Percentiles rank a stretch among this genome's conserved stretches.
Conservation (phyloP, 768 basidiomycete genomes). For the Mycena venus region DNA sequence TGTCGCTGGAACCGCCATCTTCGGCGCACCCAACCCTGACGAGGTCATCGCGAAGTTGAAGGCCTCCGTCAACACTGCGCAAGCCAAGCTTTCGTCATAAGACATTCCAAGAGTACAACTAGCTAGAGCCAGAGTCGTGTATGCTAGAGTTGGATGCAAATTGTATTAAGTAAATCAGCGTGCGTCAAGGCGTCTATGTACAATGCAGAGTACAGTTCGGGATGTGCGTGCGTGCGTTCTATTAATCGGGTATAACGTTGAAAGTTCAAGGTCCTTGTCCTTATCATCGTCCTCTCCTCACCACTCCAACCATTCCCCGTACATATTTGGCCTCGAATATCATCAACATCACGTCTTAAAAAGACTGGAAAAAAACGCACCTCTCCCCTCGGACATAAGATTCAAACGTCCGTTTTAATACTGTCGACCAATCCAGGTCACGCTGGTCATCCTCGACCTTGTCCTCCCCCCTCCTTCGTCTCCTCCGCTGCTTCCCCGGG, state of each 20-base stretch:
- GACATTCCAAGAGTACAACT: background rate
- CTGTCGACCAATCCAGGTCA: slow-evolving; percentile 93
- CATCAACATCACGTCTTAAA: background rate
- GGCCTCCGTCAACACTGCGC: slow-evolving; percentile 76
- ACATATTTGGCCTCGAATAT: slow-evolving; percentile 82
- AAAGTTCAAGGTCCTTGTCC: background rate
- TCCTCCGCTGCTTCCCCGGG: slow-evolving; percentile 36
- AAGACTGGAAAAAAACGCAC: background rate
- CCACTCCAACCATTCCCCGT: slow-evolving; percentile 85
- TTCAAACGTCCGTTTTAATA: slow-evolving; percentile 96
- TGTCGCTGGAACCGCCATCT: slow-evolving; percentile 97
- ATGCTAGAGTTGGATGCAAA: slow-evolving; percentile 19
- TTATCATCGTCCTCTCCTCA: slow-evolving; percentile 33
- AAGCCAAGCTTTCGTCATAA: slow-evolving; percentile 55
- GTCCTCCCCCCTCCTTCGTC: slow-evolving; percentile 61
- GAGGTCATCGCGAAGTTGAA: slow-evolving; percentile 83
- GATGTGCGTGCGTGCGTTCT: slow-evolving; percentile 3
- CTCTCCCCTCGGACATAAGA: slow-evolving; percentile 89
- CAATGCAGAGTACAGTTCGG: slow-evolving; percentile 14
- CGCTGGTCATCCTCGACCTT: slow-evolving; percentile 74
- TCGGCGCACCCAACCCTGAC: slow-evolving; percentile 83
- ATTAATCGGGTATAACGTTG: background rate
- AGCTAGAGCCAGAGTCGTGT: background rate
- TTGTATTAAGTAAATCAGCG: slow-evolving; percentile 23
- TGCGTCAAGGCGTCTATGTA: slow-evolving; percentile 21